Percentiles rank a stretch among this genome's conserved stretches.
These are phyloP conservation scores for Rhizodiscina lignyota DNA, from an alignment of 495 filamentous ascomycete species.

Conservation along the genomic window DNA sequence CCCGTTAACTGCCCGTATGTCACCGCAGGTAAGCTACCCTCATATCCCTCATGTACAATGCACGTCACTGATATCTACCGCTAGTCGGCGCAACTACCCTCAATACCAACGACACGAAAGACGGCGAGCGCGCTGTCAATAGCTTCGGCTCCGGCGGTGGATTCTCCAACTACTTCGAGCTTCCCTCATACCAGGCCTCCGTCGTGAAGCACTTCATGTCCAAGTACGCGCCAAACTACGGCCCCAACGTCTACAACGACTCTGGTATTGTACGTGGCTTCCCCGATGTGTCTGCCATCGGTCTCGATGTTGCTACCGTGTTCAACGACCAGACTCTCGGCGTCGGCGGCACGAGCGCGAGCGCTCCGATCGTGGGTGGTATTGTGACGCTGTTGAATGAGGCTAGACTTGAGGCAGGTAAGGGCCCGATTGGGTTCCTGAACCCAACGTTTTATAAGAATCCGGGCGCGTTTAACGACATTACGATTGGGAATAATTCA, in stretches of 20 bases:
- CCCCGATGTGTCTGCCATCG: slow-evolving; percentile 43
- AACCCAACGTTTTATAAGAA: slow-evolving; percentile 43
- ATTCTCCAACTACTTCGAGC: slow-evolving; percentile 50
- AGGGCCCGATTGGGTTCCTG: slow-evolving; percentile 38
- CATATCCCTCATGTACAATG: slow-evolving; percentile 7
- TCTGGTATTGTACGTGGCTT: slow-evolving; percentile 43
- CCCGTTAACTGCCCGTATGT: slow-evolving; percentile 34
- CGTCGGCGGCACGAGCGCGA: slow-evolving; percentile 10
- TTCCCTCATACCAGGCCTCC: slow-evolving; percentile 38
- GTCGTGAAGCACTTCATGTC: slow-evolving; percentile 35
- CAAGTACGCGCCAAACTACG: slow-evolving; percentile 30
- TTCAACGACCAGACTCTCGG: slow-evolving; percentile 2
- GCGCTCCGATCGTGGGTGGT: slow-evolving; percentile 34
- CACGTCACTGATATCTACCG: too few relatives aligned
- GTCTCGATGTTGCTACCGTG: slow-evolving; percentile 6
- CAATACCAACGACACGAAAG: slow-evolving; percentile 7
- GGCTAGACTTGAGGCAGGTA: slow-evolving; percentile 33
- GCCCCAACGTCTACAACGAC: slow-evolving; percentile 34
- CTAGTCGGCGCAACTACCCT: slow-evolving; percentile 5
- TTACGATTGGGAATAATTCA: slow-evolving; percentile 37
- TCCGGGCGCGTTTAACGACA: slow-evolving; percentile 39
- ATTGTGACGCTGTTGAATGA: slow-evolving; percentile 46
- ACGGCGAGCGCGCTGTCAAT: slow-evolving; percentile 12
- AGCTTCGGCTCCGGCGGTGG: slow-evolving; percentile 40
- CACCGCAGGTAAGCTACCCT: slow-evolving; percentile 26